Percentiles rank a stretch among this genome's conserved stretches.
Evolutionary conservation across 148 eudicot genomes (phyloP).

Genomic region (Heliosperma pusillum): DNA sequence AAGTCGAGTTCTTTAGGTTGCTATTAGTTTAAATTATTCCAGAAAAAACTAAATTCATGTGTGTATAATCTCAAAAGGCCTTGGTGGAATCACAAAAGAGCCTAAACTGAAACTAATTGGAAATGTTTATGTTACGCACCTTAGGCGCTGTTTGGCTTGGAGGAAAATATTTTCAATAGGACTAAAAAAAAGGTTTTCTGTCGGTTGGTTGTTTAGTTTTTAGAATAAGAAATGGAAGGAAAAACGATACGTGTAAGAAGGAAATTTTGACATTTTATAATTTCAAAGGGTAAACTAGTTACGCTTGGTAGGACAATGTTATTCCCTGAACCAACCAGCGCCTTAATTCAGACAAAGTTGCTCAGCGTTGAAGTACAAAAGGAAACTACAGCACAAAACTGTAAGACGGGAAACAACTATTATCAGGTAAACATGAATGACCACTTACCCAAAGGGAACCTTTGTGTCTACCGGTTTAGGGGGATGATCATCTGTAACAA

Average conservation of each 20-base stretch:
- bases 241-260: background rate
- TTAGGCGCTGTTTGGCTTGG: background rate
- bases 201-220: background rate
- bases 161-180: background rate
- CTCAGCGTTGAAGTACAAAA: background rate
- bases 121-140: background rate
- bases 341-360: background rate
- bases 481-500: conserved; percentile 55
- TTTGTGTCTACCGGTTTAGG: conserved; percentile 48
- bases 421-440: background rate
- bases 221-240: background rate
- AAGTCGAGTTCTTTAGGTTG: conserved; percentile 2
- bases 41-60: background rate
- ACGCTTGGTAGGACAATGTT: background rate
- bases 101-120: background rate
- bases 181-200: background rate
- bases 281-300: background rate
- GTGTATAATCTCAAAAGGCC: background rate
- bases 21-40: background rate
- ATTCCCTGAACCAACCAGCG: background rate
- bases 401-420: background rate
- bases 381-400: background rate
- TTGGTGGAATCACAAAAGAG: background rate
- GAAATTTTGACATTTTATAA: background rate
- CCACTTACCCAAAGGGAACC: conserved; percentile 79